These are phyloP conservation scores for Fomes fomentarius DNA, from an alignment of 1,284 basidiomycete species.

Conservation along the genomic window DNA sequence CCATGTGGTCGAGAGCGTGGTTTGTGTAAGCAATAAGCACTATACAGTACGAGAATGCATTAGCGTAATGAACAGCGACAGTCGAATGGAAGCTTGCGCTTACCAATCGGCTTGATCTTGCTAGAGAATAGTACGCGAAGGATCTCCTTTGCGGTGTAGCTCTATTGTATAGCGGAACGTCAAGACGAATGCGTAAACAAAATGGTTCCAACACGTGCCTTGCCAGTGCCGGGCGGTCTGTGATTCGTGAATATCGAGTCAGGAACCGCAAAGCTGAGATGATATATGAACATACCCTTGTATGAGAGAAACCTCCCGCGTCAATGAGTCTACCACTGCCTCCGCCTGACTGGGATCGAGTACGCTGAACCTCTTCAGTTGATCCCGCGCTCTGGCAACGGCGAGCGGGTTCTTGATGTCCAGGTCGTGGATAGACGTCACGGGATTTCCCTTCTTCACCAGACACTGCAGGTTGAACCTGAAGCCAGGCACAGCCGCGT, in stretches of 20 bases:
- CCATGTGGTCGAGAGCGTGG: conserved; percentile 75
- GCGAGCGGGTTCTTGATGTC: conserved; percentile 21
- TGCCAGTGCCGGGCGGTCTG: conserved; percentile 78
- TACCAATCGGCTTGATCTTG: conserved; percentile 42
- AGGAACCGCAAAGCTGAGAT: too few relatives aligned
- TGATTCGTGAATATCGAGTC: too few relatives aligned
- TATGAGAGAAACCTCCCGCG: conserved; percentile 63
- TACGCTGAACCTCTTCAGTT: conserved; percentile 48
- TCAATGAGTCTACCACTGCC: conserved; percentile 63
- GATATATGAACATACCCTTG: conserved; percentile 58
- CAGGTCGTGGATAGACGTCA: conserved; percentile 23
- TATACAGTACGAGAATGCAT: conserved; percentile 43
- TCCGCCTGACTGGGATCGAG: conserved; percentile 71
- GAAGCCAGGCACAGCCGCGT: conserved; percentile 32
- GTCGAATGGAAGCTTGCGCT: too few relatives aligned
- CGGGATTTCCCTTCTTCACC: conserved; percentile 39
- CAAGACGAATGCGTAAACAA: neutral
- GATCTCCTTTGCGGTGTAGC: conserved; percentile 69
- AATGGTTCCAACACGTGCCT: conserved; percentile 43
- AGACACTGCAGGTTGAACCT: conserved; percentile 33
- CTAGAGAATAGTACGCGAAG: conserved; percentile 55
- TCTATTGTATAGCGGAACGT: conserved; percentile 39
- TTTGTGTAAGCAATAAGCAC: conserved; percentile 78
- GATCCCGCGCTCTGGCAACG: conserved; percentile 43
- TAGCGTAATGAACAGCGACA: too few relatives aligned